Evolutionary conservation across 192 early-diverging fungal genomes (phyloP).

Genomic region (Rhizoclosmatium globosum): DNA sequence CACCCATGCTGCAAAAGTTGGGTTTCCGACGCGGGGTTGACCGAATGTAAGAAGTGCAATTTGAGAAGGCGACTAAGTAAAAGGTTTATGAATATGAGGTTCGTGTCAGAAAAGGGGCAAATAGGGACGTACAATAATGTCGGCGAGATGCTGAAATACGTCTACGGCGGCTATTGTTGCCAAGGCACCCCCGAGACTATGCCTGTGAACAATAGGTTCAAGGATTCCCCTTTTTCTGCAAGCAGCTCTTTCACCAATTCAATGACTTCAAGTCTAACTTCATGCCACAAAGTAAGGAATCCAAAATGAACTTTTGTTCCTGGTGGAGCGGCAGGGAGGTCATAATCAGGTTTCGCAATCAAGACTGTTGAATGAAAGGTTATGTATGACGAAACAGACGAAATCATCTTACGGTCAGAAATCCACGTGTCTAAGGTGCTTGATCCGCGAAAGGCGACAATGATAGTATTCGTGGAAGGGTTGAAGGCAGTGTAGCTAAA

Average conservation of each 20-base stretch:
- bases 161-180: constrained; percentile 45
- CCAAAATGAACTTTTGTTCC: constrained; percentile 48
- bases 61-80: constrained; percentile 4
- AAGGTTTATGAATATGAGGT: neutral
- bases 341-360: constrained; percentile 42
- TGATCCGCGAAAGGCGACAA: constrained; percentile 35
- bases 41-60: constrained; percentile 40
- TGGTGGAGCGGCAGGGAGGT: constrained; percentile 44
- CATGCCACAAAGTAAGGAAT: constrained; percentile 43
- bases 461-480: constrained; percentile 2
- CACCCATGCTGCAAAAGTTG: constrained; percentile 35
- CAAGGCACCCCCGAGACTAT: constrained; percentile 46
- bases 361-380: constrained; percentile 8
- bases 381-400: neutral
- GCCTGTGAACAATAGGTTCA: constrained; percentile 45
- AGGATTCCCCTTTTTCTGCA: neutral
- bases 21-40: constrained; percentile 51
- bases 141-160: constrained; percentile 22
- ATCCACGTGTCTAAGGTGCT: constrained; percentile 39
- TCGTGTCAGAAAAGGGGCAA: neutral
- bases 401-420: constrained; percentile 30
- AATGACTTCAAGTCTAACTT: constrained; percentile 35
- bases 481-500: constrained; percentile 19
- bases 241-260: neutral
- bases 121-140: constrained; percentile 1